Percentiles rank a stretch among this genome's conserved stretches.
Evolutionary conservation across 345 rosid genomes (phyloP).

Genomic region (Arabidopsis arenosa): DNA sequence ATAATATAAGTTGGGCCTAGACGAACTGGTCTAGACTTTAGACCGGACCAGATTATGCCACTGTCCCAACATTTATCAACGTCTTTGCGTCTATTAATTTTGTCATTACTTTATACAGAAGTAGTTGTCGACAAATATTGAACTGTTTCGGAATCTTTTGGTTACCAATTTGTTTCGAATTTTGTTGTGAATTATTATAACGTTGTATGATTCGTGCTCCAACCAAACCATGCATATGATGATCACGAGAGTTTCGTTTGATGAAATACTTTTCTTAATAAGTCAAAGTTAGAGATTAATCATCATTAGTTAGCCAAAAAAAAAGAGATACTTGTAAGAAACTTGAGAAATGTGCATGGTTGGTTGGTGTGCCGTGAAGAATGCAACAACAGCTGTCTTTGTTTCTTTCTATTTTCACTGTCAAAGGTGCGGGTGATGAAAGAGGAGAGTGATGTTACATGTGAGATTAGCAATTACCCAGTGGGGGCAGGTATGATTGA

Average conservation of each 20-base stretch:
- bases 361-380: conserved; percentile 44
- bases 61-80: no score
- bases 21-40: no score
- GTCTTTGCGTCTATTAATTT: no score
- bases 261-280: no score
- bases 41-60: no score
- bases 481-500: conserved; percentile 45
- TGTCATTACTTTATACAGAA: no score
- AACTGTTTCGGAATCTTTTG: no score
- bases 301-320: no score
- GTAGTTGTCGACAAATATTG: not conserved
- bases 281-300: no score
- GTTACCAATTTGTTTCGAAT: not conserved
- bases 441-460: not conserved
- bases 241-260: no score
- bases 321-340: not conserved
- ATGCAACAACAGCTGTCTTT: conserved; percentile 37
- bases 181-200: not conserved
- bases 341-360: conserved; percentile 33
- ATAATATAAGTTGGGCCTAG: no score
- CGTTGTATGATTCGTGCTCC: not conserved
- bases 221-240: not conserved
- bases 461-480: conserved; percentile 41
- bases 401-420: no score
- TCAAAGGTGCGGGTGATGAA: conserved; percentile 42